These are phyloP conservation scores for Xerophyta viscosa DNA, from an alignment of 106 monocot species.

Conservation along the genomic window DNA sequence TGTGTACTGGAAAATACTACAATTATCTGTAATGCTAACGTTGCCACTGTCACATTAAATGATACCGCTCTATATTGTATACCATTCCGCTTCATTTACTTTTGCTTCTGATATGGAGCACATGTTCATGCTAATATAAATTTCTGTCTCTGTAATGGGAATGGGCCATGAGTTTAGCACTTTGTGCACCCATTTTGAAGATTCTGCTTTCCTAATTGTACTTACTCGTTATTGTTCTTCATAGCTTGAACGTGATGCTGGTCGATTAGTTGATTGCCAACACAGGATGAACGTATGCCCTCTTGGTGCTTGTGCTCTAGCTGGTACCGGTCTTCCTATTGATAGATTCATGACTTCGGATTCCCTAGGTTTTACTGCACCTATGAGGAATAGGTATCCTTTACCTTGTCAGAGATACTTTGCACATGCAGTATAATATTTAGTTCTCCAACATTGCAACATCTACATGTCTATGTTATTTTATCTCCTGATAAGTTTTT, in stretches of 20 bases:
- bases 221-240: neutral
- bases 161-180: too few species aligned
- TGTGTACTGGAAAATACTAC: too few species aligned
- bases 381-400: slow-evolving; percentile 75
- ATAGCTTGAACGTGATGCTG: slow-evolving; percentile 87
- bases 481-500: too few species aligned
- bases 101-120: too few species aligned
- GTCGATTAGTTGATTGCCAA: slow-evolving; percentile 63
- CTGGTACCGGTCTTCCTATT: slow-evolving; percentile 99
- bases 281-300: slow-evolving; percentile 81
- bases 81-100: too few species aligned
- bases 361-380: slow-evolving; percentile 80
- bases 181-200: neutral
- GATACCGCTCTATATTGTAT: too few species aligned
- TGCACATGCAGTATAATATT: too few species aligned
- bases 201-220: neutral
- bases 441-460: neutral
- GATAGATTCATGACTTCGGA: slow-evolving; percentile 88
- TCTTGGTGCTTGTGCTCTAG: slow-evolving; percentile 97
- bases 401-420: neutral
- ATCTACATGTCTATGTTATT: too few species aligned
- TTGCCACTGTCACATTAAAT: too few species aligned
- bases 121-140: too few species aligned
- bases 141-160: too few species aligned
- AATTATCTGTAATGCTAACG: too few species aligned